These are phyloP conservation scores for Clavispora fructus DNA, from an alignment of 805 yeast species.

Conservation along the genomic window DNA sequence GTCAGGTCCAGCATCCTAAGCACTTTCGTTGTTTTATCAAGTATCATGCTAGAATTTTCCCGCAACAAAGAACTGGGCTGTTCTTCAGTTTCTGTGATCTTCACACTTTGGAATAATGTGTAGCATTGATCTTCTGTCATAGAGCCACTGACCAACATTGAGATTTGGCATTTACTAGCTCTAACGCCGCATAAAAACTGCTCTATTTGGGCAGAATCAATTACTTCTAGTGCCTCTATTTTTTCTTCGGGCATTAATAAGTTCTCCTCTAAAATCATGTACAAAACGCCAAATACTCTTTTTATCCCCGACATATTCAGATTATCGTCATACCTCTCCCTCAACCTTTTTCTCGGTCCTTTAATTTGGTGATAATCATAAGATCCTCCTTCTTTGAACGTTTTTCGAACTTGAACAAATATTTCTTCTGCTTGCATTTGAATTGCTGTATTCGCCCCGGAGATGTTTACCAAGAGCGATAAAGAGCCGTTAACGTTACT, in stretches of 20 bases:
- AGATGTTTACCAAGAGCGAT: slow-evolving; percentile 46
- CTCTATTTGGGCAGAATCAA: slow-evolving; percentile 33
- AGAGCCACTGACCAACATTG: slow-evolving; percentile 52
- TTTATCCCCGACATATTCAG: slow-evolving; percentile 40
- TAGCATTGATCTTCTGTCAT: slow-evolving; percentile 15
- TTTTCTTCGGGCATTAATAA: slow-evolving; percentile 53
- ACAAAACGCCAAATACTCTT: slow-evolving; percentile 45
- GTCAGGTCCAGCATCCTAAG: slow-evolving; percentile 38
- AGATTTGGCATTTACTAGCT: slow-evolving; percentile 5
- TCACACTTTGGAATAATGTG: background rate
- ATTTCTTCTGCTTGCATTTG: slow-evolving; percentile 28
- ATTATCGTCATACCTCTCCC: slow-evolving; percentile 44
- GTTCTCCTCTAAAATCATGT: slow-evolving; percentile 51
- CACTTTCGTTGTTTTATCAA: slow-evolving; percentile 1
- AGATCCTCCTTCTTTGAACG: slow-evolving; percentile 7
- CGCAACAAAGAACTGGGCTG: background rate
- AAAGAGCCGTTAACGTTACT: slow-evolving; percentile 53
- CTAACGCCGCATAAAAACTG: slow-evolving; percentile 21
- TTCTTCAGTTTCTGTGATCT: background rate
- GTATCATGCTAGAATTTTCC: background rate
- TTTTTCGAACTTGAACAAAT: slow-evolving; percentile 21
- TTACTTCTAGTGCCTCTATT: slow-evolving; percentile 48
- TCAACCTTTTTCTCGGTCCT: slow-evolving; percentile 42
- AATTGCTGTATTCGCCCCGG: slow-evolving; percentile 48
- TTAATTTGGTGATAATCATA: slow-evolving; percentile 31